phyloP scores from a whole-genome alignment of 2,329 filamentous ascomycete species.

The Ascochyta pisi region DNA sequence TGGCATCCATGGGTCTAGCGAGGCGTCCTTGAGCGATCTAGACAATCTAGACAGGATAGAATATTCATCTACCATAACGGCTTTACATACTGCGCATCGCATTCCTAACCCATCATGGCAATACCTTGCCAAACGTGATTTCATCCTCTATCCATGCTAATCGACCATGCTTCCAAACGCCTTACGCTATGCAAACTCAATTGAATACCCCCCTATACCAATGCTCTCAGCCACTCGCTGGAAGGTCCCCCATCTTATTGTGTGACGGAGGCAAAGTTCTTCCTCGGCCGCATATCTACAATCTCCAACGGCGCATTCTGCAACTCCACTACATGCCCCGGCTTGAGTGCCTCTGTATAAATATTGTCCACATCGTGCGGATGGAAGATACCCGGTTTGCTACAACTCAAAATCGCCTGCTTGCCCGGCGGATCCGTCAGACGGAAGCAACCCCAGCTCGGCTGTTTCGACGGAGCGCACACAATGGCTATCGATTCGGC shows the following conservation, averaged over 20 bases:
- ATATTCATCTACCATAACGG: no score
- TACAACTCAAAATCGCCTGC: conserved; percentile 82
- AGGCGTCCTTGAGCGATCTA: neutral
- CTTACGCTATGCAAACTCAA: conserved; percentile 4
- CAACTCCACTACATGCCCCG: conserved; percentile 66
- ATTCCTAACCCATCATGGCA: no score
- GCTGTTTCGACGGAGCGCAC: conserved; percentile 82
- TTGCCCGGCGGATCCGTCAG: conserved; percentile 92
- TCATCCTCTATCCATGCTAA: no score
- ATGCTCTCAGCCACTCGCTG: neutral
- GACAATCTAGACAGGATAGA: conserved; percentile 6
- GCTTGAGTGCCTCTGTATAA: conserved; percentile 73
- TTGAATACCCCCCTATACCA: neutral
- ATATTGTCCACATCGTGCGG: conserved; percentile 73
- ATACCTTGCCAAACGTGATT: no score
- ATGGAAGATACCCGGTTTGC: conserved; percentile 82
- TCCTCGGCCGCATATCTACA: conserved; percentile 63
- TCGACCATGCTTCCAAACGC: neutral
- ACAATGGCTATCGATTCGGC: conserved; percentile 97
- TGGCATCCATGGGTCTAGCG: conserved; percentile 1
- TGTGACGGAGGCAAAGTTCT: conserved; percentile 16
- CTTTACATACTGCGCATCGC: no score
- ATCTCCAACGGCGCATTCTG: conserved; percentile 67
- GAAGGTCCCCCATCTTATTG: no score
- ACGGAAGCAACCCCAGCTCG: conserved; percentile 89